These are phyloP conservation scores for Exophiala sideris DNA, from an alignment of 2,329 filamentous ascomycete genomes.

Conservation along the genomic window DNA sequence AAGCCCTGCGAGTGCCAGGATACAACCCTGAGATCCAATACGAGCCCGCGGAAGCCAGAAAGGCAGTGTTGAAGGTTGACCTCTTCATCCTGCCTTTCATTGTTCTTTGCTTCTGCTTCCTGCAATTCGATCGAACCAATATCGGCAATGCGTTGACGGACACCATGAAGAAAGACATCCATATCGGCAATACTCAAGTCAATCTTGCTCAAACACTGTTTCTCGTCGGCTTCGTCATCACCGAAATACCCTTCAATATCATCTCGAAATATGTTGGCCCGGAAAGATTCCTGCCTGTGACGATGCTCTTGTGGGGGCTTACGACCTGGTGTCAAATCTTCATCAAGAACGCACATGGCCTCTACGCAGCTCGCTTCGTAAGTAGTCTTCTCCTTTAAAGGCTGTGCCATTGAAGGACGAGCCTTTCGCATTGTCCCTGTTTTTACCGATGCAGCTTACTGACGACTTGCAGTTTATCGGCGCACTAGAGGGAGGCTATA, in stretches of 20 bases:
- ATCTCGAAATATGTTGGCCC: constrained; percentile 32
- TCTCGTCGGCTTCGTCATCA: constrained; percentile 31
- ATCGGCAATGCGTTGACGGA: constrained; percentile 51
- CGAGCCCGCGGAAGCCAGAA: constrained; percentile 5
- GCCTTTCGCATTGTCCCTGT: too few species aligned
- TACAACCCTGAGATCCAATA: constrained; percentile 8
- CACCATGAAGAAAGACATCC: constrained; percentile 49
- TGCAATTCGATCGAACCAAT: constrained; percentile 36
- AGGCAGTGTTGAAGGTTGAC: constrained; percentile 13
- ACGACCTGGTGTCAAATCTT: constrained; percentile 30
- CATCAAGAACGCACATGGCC: constrained; percentile 34
- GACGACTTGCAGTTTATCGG: too few species aligned
- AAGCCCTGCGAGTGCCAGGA: constrained; percentile 2
- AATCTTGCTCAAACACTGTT: constrained; percentile 34
- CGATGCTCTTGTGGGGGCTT: constrained; percentile 32
- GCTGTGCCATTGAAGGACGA: too few species aligned
- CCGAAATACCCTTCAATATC: constrained; percentile 35
- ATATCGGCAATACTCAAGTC: constrained; percentile 49
- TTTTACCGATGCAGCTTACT: too few species aligned
- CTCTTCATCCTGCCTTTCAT: constrained; percentile 27
- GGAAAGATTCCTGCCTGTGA: constrained; percentile 32
- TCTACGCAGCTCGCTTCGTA: constrained; percentile 43
- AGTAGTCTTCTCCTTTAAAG: too few species aligned
- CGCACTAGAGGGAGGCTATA: constrained; percentile 51
- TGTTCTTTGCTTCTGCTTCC: constrained; percentile 28